These are phyloP conservation scores for Ustilago shanxiensis DNA, from an alignment of 1,284 basidiomycete genomes.

Conservation along the genomic window DNA sequence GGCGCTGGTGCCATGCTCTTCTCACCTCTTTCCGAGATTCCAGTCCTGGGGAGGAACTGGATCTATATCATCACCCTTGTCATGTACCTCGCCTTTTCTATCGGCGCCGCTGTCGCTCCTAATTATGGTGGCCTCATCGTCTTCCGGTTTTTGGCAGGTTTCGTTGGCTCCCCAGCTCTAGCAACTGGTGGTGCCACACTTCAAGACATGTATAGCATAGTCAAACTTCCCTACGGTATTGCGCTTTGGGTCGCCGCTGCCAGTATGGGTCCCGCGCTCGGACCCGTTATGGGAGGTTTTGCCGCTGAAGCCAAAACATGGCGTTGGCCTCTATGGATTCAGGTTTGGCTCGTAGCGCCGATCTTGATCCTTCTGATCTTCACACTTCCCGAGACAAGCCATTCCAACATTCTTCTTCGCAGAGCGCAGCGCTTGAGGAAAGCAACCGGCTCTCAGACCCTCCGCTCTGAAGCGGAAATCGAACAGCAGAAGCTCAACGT, in stretches of 20 bases:
- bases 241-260: slow-evolving; percentile 30
- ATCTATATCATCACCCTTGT: slow-evolving; percentile 33
- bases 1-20: slow-evolving; percentile 62
- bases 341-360: slow-evolving; percentile 64
- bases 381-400: slow-evolving; percentile 42
- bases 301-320: slow-evolving; percentile 63
- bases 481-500: slow-evolving; percentile 21
- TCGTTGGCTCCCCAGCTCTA: slow-evolving; percentile 69
- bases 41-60: slow-evolving; percentile 54
- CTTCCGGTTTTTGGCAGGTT: slow-evolving; percentile 70
- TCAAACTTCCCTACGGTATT: slow-evolving; percentile 30
- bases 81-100: slow-evolving; percentile 32
- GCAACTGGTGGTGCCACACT: slow-evolving; percentile 67
- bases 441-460: slow-evolving; percentile 10
- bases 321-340: slow-evolving; percentile 67
- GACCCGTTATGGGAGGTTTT: slow-evolving; percentile 57
- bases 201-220: slow-evolving; percentile 46
- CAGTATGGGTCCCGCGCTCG: slow-evolving; percentile 56
- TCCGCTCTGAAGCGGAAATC: slow-evolving; percentile 37
- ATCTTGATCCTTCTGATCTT: slow-evolving; percentile 47
- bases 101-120: slow-evolving; percentile 28
- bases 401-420: slow-evolving; percentile 30
- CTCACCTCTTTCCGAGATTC: slow-evolving; percentile 67
- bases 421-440: slow-evolving; percentile 33
- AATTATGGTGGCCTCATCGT: slow-evolving; percentile 32